Base-by-base conservation (phyloP, 371 early-diverging fungal species). In the Blakeslea trispora region DNA sequence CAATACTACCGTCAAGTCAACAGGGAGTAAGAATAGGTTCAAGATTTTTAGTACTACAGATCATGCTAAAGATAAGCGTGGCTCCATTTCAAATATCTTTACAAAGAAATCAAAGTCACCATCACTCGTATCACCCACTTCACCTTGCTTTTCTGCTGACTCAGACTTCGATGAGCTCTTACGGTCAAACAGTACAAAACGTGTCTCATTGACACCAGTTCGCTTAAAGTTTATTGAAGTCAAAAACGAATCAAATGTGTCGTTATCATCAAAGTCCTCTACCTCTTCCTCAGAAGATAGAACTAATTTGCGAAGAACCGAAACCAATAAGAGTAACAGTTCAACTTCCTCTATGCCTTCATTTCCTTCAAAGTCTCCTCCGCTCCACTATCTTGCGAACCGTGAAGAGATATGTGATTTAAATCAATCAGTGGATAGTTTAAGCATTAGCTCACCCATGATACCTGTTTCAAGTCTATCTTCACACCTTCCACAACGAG, bases 171-270 rank as follows among this genome's bases (percentile, higher is more conserved):
- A 86, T 45, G 79, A 78, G 31, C 45, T 86, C 3, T 78, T 86
- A 34, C 66, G 75, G 22, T 81, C 80, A 22, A 82, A 81, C 28
- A 72, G 76, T 28, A 86, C 86, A 1, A 76, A 80, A 68, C 77
- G 77, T 28, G 83, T 84, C 3, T 75, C 82, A 2, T 55, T 86
- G 41, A 86, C 86, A 17, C 86, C 86, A 3, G 83, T 79, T 57
- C 75, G 86, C 46, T 61, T 86, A 24, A 71, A 69, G 24, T 81
- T 83, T 1, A 83, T 86, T 42, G 86, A 86, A 57, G 72, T 83
- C 1, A 62, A 62, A 41, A 53, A 63, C 19, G 45, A 46, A 24
- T 60, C 45, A 14, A 48, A 43, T 5, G 7, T 7, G 28, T 28
- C 28, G 7, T 28, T 28, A 28, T 3, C 28, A 28, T 3, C 28